A percentile compares a stretch with the other conserved stretches of the same genome.
Conservation (phyloP, 805 yeast genomes). For the Barnettozyma siamensis region DNA sequence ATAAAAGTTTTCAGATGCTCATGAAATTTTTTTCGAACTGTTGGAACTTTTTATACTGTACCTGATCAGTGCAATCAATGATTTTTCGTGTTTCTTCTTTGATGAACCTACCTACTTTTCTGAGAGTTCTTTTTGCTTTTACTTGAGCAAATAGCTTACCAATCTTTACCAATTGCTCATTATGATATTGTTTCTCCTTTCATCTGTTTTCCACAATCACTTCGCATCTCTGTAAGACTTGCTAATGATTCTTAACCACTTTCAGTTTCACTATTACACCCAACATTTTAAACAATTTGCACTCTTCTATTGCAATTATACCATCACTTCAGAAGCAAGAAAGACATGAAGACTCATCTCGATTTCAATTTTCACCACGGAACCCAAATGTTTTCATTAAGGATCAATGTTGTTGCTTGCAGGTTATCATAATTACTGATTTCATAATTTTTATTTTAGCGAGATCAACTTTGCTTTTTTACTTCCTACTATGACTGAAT, state of each 20-base stretch:
- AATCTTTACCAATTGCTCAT: not conserved
- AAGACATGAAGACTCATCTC: too few relatives aligned
- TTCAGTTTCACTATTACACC: not conserved
- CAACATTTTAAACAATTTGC: not conserved
- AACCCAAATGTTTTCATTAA: too few relatives aligned
- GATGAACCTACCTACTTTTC: constrained; percentile 2
- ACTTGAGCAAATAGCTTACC: not conserved
- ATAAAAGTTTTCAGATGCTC: not conserved
- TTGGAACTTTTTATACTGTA: not conserved
- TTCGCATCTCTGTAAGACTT: not conserved
- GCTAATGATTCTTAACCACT: constrained; percentile 1
- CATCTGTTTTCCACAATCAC: not conserved
- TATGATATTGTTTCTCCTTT: not conserved
- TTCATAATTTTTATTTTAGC: too few relatives aligned
- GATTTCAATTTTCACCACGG: too few relatives aligned
- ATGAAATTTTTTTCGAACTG: not conserved
- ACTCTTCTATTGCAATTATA: too few relatives aligned
- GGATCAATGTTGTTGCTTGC: too few relatives aligned
- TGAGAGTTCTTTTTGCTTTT: constrained; percentile 1
- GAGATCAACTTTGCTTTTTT: too few relatives aligned
- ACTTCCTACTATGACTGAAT: too few relatives aligned
- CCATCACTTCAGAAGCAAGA: too few relatives aligned
- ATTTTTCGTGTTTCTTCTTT: not conserved
- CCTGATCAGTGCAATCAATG: too few relatives aligned
- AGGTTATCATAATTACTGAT: too few relatives aligned